Conservation (phyloP, 2,329 filamentous ascomycete genomes). For the Aciculosporium take region DNA sequence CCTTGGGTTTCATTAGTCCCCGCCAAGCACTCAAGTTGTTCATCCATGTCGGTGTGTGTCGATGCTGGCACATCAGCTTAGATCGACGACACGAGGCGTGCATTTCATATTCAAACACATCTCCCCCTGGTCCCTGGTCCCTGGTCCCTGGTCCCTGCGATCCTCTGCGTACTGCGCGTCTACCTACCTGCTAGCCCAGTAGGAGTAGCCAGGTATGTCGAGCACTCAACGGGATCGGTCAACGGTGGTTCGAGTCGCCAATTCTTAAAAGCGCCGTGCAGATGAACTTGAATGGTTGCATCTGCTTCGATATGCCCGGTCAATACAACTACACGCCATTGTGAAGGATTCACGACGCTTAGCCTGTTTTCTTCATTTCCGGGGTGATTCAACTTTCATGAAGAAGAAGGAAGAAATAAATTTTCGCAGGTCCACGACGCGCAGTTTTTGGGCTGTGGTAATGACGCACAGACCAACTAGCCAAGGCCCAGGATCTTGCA, state of each 20-base stretch:
- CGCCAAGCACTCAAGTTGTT: too few relatives aligned
- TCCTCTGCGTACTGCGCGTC: too few relatives aligned
- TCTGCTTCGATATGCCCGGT: slow-evolving; percentile 39
- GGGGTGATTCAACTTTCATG: slow-evolving; percentile 44
- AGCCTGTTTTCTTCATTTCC: slow-evolving; percentile 41
- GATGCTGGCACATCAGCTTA: too few relatives aligned
- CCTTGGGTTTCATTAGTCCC: too few relatives aligned
- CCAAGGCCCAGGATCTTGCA: background rate
- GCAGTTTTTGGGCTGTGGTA: background rate
- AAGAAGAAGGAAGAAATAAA: slow-evolving; percentile 9
- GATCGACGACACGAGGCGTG: too few relatives aligned
- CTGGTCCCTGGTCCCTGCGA: too few relatives aligned
- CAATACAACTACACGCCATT: slow-evolving; percentile 41
- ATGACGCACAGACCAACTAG: slow-evolving; percentile 16
- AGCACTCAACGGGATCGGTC: slow-evolving; percentile 50
- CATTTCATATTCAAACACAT: too few relatives aligned
- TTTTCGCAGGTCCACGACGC: background rate
- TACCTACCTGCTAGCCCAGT: too few relatives aligned
- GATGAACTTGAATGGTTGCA: slow-evolving; percentile 10
- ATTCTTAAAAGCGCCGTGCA: slow-evolving; percentile 49
- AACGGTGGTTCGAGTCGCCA: slow-evolving; percentile 41
- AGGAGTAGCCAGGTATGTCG: slow-evolving; percentile 41
- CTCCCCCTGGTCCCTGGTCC: too few relatives aligned
- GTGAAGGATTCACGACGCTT: slow-evolving; percentile 25
- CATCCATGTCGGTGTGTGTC: too few relatives aligned